Percentiles rank a stretch among this genome's conserved stretches.
Evolutionary conservation across 208 protist genomes (phyloP).

Genomic region (Trypanosoma theileri): DNA sequence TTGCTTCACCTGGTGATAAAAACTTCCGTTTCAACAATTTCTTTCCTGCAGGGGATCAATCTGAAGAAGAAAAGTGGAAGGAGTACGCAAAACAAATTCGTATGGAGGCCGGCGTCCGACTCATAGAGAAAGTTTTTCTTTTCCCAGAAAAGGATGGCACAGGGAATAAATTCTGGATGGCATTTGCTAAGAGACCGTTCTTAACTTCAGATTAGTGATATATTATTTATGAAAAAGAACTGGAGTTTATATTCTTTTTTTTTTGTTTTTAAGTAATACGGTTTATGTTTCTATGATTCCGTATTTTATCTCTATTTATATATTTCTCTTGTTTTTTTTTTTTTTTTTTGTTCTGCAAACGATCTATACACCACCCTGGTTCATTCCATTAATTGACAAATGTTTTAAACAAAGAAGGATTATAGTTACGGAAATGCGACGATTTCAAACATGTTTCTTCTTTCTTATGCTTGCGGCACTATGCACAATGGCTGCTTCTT

Average conservation of each 20-base stretch:
- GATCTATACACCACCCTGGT: too few relatives aligned
- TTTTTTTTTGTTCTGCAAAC: not conserved
- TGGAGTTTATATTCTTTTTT: not conserved
- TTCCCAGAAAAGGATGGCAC: slow-evolving; percentile 35
- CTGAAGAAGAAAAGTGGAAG: slow-evolving; percentile 26
- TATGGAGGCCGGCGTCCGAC: slow-evolving; percentile 24
- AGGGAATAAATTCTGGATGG: slow-evolving; percentile 42
- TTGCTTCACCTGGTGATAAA: slow-evolving; percentile 32
- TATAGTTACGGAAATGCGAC: not conserved
- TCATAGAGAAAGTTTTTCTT: slow-evolving; percentile 33
- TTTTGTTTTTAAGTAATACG: not conserved
- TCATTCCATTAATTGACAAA: too few relatives aligned
- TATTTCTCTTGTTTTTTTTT: not conserved
- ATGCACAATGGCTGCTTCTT: slow-evolving; percentile 3
- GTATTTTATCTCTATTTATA: not conserved
- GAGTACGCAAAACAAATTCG: slow-evolving; percentile 34
- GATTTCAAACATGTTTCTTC: slow-evolving; percentile 1
- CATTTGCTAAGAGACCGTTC: slow-evolving; percentile 30
- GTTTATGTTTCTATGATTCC: not conserved
- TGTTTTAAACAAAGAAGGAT: not conserved
- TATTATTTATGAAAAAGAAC: not conserved
- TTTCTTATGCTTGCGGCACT: not conserved
- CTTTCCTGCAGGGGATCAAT: slow-evolving; percentile 17
- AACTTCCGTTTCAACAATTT: slow-evolving; percentile 29
- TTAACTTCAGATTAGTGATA: slow-evolving; percentile 19